phyloP scores from a whole-genome alignment of 306 rosid genomes.

The Dryas alaskensis region DNA sequence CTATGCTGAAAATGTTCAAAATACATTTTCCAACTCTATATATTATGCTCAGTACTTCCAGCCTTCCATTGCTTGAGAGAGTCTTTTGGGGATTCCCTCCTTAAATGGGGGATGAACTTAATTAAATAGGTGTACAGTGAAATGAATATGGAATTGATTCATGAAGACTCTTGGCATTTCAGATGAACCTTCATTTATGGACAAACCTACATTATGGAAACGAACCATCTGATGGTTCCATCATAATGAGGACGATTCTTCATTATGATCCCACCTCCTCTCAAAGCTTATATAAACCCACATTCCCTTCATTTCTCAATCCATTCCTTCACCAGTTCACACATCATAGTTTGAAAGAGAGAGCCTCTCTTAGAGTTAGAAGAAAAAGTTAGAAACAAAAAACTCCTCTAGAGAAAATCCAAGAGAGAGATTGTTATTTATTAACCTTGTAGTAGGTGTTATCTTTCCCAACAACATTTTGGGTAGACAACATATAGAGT shows the following conservation, averaged over 20 bases:
- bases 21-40: neutral
- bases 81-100: neutral
- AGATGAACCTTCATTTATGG: neutral
- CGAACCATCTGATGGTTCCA: no score
- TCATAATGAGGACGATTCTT: neutral
- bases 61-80: neutral
- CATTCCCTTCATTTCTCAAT: neutral
- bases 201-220: neutral
- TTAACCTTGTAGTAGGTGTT: neutral
- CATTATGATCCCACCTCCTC: neutral
- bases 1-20: neutral
- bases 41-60: neutral
- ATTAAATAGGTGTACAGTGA: neutral
- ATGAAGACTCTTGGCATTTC: neutral
- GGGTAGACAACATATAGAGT: neutral
- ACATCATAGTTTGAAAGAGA: neutral
- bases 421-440: neutral
- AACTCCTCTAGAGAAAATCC: neutral
- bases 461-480: neutral
- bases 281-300: neutral
- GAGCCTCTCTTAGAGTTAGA: neutral
- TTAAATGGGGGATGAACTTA: neutral
- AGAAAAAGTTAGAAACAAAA: neutral
- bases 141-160: neutral
- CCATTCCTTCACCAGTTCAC: neutral